A percentile compares a stretch with the other conserved stretches of the same genome.
These are phyloP conservation scores for Heimioporus sp. DNA, from an alignment of 768 basidiomycete species.

Conservation along the genomic window DNA sequence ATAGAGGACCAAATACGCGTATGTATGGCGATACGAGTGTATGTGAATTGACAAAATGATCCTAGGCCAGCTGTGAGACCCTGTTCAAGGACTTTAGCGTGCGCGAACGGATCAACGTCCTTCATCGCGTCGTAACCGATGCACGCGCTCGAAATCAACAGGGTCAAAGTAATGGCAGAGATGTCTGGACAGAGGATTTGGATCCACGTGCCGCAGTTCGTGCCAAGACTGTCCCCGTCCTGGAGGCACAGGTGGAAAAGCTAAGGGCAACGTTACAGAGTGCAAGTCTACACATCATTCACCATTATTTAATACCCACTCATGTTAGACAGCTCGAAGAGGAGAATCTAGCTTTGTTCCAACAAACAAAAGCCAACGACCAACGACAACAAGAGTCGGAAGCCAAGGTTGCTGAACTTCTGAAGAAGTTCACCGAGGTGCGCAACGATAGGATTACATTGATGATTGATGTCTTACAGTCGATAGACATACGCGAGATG, in stretches of 20 bases:
- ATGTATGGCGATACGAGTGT: not conserved
- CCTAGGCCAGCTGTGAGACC: conserved; percentile 66
- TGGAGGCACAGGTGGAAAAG: conserved; percentile 43
- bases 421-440: conserved; percentile 57
- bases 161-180: conserved; percentile 40
- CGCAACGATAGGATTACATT: conserved; percentile 8
- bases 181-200: conserved; percentile 65
- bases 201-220: conserved; percentile 61
- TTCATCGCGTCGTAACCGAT: conserved; percentile 68
- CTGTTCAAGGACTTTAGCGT: conserved; percentile 69
- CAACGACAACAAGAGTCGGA: conserved; percentile 46
- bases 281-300: conserved; percentile 23
- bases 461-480: conserved; percentile 6
- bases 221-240: conserved; percentile 60
- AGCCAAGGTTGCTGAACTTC: conserved; percentile 41
- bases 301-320: not conserved
- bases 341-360: conserved; percentile 49
- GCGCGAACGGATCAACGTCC: conserved; percentile 64
- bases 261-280: conserved; percentile 37
- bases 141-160: conserved; percentile 55
- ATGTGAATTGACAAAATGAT: not conserved
- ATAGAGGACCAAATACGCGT: conserved; percentile 63
- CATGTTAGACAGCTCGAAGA: conserved; percentile 47
- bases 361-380: conserved; percentile 49
- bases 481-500: conserved; percentile 49